Evolutionary conservation across 2,329 filamentous ascomycete species (phyloP), one percentile per base, ranked within the genome.

Genomic region (Pleoardoris graminearum): DNA sequence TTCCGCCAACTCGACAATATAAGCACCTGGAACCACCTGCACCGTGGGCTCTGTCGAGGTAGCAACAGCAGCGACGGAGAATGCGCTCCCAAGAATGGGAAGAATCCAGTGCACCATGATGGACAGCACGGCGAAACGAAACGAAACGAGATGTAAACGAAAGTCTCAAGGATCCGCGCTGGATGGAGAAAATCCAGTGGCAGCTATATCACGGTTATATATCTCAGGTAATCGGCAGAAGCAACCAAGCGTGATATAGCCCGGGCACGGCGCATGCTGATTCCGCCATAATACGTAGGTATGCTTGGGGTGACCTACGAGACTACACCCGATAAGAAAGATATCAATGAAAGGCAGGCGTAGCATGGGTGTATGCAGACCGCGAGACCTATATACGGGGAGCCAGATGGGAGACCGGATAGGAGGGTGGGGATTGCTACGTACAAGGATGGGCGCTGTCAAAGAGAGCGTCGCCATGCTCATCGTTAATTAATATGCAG

Each of bases 11-110:
- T 52, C 50, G 8, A 47, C 50, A 11, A 52, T 48, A 30, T 48
- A 52, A 37, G 50, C 50, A 30, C 50, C 50, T 12, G 43, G 50
- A 22, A 52, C 50, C 12, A 48, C 29, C 35, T 46, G 39, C n/a
- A 42, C 32, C 3, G 33, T 37, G 19, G 42, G 25, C 27, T 32
- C 33, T 25, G 39, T 25, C 3, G 35, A 32, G n/a, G 33, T 14
- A 33, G 49, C 25, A 41, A 42, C 41, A 23, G 37, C 47, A 25
- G 29, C 30, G 19, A 19, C 11, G 21, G 46, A 42, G 29, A 49
- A 42, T 17, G 38, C 30, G n/a, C 29, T 22, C 37, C 47, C 38
- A 35, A 49, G 47, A 42, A 49, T 21, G 38, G 47, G 47, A 27
- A 49, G 38, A 11, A 49, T 49, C 47, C 47, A 49, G 16, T 49